Base-by-base conservation (phyloP, 192 early-diverging fungal genomes). In the Gigaspora rosea region DNA sequence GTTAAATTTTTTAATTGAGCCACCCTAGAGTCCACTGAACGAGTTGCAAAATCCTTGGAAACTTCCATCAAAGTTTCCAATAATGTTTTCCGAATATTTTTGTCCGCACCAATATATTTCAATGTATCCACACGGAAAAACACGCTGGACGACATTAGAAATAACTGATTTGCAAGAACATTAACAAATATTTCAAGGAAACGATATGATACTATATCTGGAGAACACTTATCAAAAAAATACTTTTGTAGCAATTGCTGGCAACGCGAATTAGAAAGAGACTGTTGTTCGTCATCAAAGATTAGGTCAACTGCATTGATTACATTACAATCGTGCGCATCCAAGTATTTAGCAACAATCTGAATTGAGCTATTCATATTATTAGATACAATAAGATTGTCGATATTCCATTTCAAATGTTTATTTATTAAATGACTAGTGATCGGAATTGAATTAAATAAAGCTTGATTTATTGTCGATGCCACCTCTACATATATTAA, bases 101-200 rank as follows among this genome's bases (percentile, higher is more conserved):
- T 5, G 5, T 77, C 59, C 46, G 18, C 8, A 5, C 35, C 46
- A 66, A 77, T 77, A 8, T 54, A 50, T 41, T n/a, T 65, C 11
- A 78, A 50, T 65, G 63, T 74, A 63, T 73, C 70, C 33, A 78
- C 78, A 6, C 27, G 8, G 59, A 78, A 78, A 48, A 15, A 78
- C 1, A 71, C 35, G 51, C 78, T 78, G 57, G 41, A 36, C 9
- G 78, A 73, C n/a, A 78, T 15, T 41, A 71, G 41, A 35, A 78
- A 52, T 46, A 78, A 73, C 33, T 78, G 78, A 56, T 78, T 71
- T 47, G 78, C 71, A 15, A 78, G 32, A 10, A 78, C 78, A 20
- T 63, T 63, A 74, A 78, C 61, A 64, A 78, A 78, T 16, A 78
- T 73, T 47, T 78, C 71, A 15, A 78, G 10, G 20, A 78, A 78